A percentile compares a stretch with the other conserved stretches of the same genome.
Conservation (phyloP, 352 stramenopile genomes). For the Plasmopara halstedii region DNA sequence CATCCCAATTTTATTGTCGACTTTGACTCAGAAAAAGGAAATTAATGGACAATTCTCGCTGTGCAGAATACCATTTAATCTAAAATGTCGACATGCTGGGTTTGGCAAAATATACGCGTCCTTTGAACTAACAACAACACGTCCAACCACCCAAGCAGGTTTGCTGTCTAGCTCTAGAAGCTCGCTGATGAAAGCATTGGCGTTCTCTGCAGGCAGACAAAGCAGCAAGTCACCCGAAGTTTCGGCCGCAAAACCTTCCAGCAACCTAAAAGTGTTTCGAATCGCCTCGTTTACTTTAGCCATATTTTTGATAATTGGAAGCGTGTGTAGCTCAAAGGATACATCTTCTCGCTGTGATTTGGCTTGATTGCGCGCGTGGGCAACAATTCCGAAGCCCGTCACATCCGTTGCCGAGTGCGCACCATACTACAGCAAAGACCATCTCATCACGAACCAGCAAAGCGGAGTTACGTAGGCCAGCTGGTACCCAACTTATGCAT, state of each 20-base stretch:
- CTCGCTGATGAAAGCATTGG: slow-evolving; percentile 81
- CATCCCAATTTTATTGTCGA: too few species aligned
- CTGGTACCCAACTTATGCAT: slow-evolving; percentile 72
- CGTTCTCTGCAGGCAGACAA: slow-evolving; percentile 79
- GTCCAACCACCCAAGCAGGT: slow-evolving; percentile 90
- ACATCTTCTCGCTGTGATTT: slow-evolving; percentile 87
- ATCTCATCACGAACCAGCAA: not conserved
- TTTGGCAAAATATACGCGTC: slow-evolving; percentile 50
- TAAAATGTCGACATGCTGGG: too few species aligned
- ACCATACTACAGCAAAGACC: slow-evolving; percentile 46
- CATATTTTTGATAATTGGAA: slow-evolving; percentile 90
- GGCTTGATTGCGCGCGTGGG: slow-evolving; percentile 90
- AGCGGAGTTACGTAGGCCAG: not conserved
- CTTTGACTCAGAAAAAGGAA: too few species aligned
- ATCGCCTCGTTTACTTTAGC: slow-evolving; percentile 80
- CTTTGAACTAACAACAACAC: slow-evolving; percentile 69
- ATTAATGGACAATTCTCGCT: too few species aligned
- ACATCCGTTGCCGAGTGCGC: slow-evolving; percentile 93
- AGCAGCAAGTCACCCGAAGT: slow-evolving; percentile 93
- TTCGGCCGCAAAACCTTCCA: slow-evolving; percentile 89
- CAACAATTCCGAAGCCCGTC: slow-evolving; percentile 93
- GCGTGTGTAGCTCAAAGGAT: slow-evolving; percentile 88
- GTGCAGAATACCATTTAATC: too few species aligned
- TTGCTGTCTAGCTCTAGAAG: slow-evolving; percentile 84
- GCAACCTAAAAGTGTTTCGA: slow-evolving; percentile 89